Percentiles rank a stretch among this genome's conserved stretches.
phyloP scores from a whole-genome alignment of 2,329 filamentous ascomycete genomes.

The Oidium heveae region DNA sequence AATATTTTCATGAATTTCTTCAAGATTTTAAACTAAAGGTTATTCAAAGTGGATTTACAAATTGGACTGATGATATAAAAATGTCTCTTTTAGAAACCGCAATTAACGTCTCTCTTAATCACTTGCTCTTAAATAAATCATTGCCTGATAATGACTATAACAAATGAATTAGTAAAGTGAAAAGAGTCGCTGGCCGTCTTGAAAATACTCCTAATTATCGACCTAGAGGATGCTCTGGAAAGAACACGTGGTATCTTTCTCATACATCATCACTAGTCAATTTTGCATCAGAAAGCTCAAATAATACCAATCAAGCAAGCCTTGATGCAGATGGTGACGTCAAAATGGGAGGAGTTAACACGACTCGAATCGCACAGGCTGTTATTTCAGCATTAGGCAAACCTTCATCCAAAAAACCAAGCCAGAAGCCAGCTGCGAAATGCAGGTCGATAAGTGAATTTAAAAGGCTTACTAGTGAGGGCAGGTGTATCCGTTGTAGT shows the following conservation, averaged over 20 bases:
- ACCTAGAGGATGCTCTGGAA: background rate
- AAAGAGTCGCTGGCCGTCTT: background rate
- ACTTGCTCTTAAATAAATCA: background rate
- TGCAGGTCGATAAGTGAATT: background rate
- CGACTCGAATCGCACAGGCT: no score
- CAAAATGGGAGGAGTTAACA: no score
- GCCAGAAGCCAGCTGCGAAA: background rate
- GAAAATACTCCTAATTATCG: no score
- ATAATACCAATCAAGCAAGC: no score
- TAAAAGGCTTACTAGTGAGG: background rate
- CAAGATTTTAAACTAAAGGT: background rate
- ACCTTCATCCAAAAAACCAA: no score
- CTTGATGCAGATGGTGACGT: background rate
- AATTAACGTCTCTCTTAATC: background rate
- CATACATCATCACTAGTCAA: no score
- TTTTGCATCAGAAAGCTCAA: no score
- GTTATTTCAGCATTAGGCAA: no score
- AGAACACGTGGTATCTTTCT: background rate
- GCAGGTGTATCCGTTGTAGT: background rate
- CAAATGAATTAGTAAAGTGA: no score
- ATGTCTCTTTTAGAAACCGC: background rate
- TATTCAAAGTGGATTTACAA: background rate
- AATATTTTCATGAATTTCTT: background rate
- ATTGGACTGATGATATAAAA: no score
- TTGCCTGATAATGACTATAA: background rate